Base-by-base conservation (phyloP, 768 basidiomycete species). In the Tubosaeta sp. region DNA sequence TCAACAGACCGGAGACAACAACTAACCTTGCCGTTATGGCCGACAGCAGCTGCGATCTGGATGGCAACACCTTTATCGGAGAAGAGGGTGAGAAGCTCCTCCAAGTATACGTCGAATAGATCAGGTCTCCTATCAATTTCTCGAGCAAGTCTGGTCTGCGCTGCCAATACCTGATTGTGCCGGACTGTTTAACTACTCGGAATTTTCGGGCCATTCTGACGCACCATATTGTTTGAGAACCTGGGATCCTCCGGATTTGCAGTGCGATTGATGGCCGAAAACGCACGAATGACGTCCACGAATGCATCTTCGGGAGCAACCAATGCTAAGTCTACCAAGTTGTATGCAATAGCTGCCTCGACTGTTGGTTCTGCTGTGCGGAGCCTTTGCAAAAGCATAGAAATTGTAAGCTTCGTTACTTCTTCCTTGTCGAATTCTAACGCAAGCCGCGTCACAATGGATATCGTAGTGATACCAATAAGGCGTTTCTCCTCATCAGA, bases 31-130 rank as follows among this genome's bases (percentile, higher is more conserved):
- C 83, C 71, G 55, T 80, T 80, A 51, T 80, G 80, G 55, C 84
- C 83, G 2, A 80, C 74, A 4, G 83, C 79, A 46, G 86, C 86
- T 16, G 83, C 67, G 63, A 91, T 91, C 66, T 97, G 94, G 29
- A 95, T 91, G 6, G 85, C 86, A 12, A 94, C 82, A 19, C 92
- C 92, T 69, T 95, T 95, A 62, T 97, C 94, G 6, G 85, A 82
- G 66, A 95, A 97, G 14, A 97, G 74, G 0, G 84, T 81, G 37
- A 97, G 75, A 9, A 95, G 75, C 64, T 97, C 93, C n/a, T 82
- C 73, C 10, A 97, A 73, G 65, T 95, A 97, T 6, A 78, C 72
- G 50, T 85, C 82, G 58, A 88, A 90, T 13, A 91, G 76, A 59
- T 93, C 91, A 4, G 89, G 82, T 34, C 88, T 79, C 37, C 78